Evolutionary conservation across 176 grass and related monocot genomes (phyloP), one percentile per base, ranked within the genome.

Genomic region (Zea luxurians): DNA sequence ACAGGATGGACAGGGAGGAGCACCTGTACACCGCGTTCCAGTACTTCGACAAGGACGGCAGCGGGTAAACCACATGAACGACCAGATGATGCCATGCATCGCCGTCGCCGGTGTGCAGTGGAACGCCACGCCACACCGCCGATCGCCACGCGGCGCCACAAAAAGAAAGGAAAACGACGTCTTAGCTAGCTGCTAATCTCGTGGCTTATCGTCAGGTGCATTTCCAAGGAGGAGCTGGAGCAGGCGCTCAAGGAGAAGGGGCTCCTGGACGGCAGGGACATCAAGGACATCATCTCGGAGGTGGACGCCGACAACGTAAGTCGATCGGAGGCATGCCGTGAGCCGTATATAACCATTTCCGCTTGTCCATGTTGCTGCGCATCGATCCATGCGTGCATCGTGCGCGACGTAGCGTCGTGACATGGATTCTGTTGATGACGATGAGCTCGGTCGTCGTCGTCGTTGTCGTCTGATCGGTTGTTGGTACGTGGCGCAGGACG

Each of bases 1-100:
- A 96, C 83, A 83, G 89, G 67, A 88, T 88, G 92, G 92, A 92
- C 81, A 74, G 89, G 70, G 92, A 96, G 18, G 92, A 92, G 79
- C 92, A 96, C 59, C 83, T 96, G 2, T 96, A 96, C 78, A 87
- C 89, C 4, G 93, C 89, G 11, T 92, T 96, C 78, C 93, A 96
- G 79, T 96, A 85, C 70, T 96, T 96, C 61, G 93, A 92, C 93
- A 96, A 92, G 86, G 93, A 96, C 78, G 83, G 85, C 16, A 96
- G 93, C 70, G 93, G 93, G 45, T 70, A 48, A 27, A 27, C 27
- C 27, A 27, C 27, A 27, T 27, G 27, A 27, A 27, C 27, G 27
- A 27, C 27, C 27, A 27, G 27, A 27, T 3, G 2, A 18, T 55
- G 15, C 53, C 53, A n/a, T 55, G 53, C 53, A 55, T n/a, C 13